Evolutionary conservation across 192 early-diverging fungal species (phyloP).

Genomic region (Thoreauomyces humboldtii): DNA sequence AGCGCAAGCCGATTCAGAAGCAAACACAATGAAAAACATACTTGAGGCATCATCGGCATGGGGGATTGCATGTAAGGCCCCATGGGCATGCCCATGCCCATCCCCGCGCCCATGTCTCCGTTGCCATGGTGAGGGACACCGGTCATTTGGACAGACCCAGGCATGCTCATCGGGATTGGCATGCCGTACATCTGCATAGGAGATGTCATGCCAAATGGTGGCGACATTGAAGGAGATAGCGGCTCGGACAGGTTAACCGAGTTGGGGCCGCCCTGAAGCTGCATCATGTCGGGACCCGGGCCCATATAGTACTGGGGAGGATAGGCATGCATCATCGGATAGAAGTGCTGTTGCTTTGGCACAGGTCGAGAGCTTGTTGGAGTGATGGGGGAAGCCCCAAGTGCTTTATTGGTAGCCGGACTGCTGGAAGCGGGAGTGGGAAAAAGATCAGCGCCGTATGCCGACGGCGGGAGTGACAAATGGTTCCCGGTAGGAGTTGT

Average conservation of each 20-base stretch:
- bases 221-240: not conserved
- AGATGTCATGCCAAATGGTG: constrained; percentile 1
- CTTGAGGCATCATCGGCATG: not conserved
- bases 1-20: too few relatives aligned
- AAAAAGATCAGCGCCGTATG: not conserved
- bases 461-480: not conserved
- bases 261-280: not conserved
- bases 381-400: not conserved
- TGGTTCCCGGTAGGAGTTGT: constrained; percentile 2
- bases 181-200: constrained; percentile 4
- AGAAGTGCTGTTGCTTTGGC: too few relatives aligned
- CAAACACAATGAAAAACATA: too few relatives aligned
- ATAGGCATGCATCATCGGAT: too few relatives aligned
- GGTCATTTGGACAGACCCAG: not conserved
- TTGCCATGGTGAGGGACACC: too few relatives aligned
- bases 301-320: too few relatives aligned
- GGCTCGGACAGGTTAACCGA: not conserved
- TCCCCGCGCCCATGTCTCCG: too few relatives aligned
- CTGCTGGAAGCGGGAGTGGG: not conserved
- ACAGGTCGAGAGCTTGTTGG: too few relatives aligned
- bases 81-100: constrained; percentile 5
- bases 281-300: too few relatives aligned
- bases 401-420: not conserved
- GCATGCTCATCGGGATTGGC: not conserved
- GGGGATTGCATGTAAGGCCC: not conserved